These are phyloP conservation scores for Phytophthora macrochlamydospora DNA, from an alignment of 352 stramenopile species.

Conservation along the genomic window DNA sequence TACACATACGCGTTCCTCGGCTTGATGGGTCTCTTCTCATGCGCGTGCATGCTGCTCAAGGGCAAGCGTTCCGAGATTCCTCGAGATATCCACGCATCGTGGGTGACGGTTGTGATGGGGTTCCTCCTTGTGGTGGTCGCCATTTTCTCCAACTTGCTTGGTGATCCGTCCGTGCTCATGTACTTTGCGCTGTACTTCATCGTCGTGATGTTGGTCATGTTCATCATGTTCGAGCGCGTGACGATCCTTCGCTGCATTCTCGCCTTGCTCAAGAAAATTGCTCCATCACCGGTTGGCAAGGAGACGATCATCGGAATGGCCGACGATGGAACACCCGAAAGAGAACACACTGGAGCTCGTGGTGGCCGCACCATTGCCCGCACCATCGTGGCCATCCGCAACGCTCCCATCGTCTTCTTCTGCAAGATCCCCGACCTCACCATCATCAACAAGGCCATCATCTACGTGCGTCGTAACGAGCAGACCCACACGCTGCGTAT, in stretches of 20 bases:
- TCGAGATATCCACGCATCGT: slow-evolving; percentile 61
- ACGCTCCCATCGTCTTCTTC: slow-evolving; percentile 87
- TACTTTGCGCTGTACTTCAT: slow-evolving; percentile 69
- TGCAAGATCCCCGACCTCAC: slow-evolving; percentile 91
- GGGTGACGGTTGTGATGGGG: slow-evolving; percentile 38
- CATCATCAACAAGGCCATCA: slow-evolving; percentile 92
- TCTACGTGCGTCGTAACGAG: slow-evolving; percentile 94
- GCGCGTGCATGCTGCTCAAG: slow-evolving; percentile 86
- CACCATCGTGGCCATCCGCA: slow-evolving; percentile 52
- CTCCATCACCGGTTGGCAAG: slow-evolving; percentile 37
- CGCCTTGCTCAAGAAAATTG: slow-evolving; percentile 40
- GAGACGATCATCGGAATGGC: slow-evolving; percentile 11
- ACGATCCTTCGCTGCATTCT: slow-evolving; percentile 42
- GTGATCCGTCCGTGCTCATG: slow-evolving; percentile 50
- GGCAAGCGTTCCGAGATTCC: slow-evolving; percentile 80
- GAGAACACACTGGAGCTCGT: slow-evolving; percentile 44
- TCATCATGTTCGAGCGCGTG: slow-evolving; percentile 64
- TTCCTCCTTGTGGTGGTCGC: slow-evolving; percentile 49
- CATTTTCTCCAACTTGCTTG: slow-evolving; percentile 56
- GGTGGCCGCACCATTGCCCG: slow-evolving; percentile 52
- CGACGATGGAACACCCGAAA: neutral
- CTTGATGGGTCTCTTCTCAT: slow-evolving; percentile 84
- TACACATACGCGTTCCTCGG: slow-evolving; percentile 89
- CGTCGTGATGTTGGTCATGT: slow-evolving; percentile 44
- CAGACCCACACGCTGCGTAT: slow-evolving; percentile 91